Evolutionary conservation across 352 stramenopile genomes (phyloP), one percentile per base, ranked within the genome.

Genomic region (Pythium vanterpoolii): DNA sequence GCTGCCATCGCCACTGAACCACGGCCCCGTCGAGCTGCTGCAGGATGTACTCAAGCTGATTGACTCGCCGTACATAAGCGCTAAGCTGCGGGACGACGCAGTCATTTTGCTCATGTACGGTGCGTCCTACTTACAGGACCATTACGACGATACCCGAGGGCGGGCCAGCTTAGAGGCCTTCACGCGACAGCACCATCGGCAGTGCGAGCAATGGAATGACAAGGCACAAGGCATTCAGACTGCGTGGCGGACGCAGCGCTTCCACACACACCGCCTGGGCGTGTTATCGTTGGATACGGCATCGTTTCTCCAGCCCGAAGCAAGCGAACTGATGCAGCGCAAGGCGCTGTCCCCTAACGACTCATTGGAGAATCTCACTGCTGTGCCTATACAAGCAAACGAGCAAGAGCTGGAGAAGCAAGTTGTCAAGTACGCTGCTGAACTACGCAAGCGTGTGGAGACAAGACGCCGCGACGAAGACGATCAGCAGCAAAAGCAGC

Each of bases 71-170:
- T 13, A 62, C 24, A 56, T 44, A 18, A 65, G 54, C 28, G 40
- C 45, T 24, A 66, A 56, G 10, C 49, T 79, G 38, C 56, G 80
- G 34, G 71, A 79, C 42, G 78, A 86, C 59, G 75, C 67, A 2
- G 54, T 83, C n/a, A 68, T 79, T 19, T 45, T 88, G 47, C 46
- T 79, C 9, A 79, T 63, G 38, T 84, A 78, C 38, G 78, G 78
- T 18, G 53, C 43, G 23, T 60, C 64, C 39, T 84, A 71, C 46
- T 55, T 88, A 10, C 51, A 64, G 5, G 55, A 63, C 21, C 66
- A 63, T n/a, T 56, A 51, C 26, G 27, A 65, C 38, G 45, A 60
- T 11, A 38, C 19, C 2, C 19, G 43, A 14, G 28, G 19, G 9
- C 36, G 19, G 5, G 16, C 13, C 3, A 34, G 55, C 21, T 8